A percentile compares a stretch with the other conserved stretches of the same genome.
Conservation (phyloP, 2,329 filamentous ascomycete species). For the Beauveria brongniartii region DNA sequence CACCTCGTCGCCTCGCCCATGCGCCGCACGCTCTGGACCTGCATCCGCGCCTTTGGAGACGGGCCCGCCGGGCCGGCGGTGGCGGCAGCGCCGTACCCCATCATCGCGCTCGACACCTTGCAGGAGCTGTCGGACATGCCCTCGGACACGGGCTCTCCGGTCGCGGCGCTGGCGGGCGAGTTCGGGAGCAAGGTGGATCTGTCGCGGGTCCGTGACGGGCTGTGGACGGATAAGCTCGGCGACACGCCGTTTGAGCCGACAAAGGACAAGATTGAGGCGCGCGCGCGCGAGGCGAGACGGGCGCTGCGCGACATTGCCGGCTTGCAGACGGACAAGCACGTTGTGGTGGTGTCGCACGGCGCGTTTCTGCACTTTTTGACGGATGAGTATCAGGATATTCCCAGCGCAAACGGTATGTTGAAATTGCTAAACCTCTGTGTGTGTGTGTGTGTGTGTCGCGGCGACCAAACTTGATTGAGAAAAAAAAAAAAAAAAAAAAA, state of each 20-base stretch:
- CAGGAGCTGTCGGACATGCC: conserved; percentile 71
- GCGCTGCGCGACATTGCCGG: conserved; percentile 44
- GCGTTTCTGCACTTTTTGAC: conserved; percentile 80
- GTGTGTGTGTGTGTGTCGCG: no score
- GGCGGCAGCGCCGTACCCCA: conserved; percentile 20
- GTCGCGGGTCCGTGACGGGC: conserved; percentile 44
- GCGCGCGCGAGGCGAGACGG: conserved; percentile 52
- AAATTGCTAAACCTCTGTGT: no score
- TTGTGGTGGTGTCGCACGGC: conserved; percentile 74
- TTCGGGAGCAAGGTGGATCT: conserved; percentile 59
- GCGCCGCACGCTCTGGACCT: conserved; percentile 73
- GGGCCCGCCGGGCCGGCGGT: conserved; percentile 16
- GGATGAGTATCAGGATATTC: conserved; percentile 64
- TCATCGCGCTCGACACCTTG: conserved; percentile 63
- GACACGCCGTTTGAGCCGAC: conserved; percentile 37
- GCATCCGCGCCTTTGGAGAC: conserved; percentile 59
- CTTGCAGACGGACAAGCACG: conserved; percentile 43
- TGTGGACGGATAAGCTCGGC: conserved; percentile 62
- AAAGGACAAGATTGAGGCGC: conserved; percentile 45
- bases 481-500: neutral
- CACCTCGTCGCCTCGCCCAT: conserved; percentile 72
- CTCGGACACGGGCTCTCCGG: conserved; percentile 65
- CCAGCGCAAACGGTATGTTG: conserved; percentile 30
- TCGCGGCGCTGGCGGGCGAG: conserved; percentile 46
- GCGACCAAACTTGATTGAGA: neutral